Base-by-base conservation (phyloP, 129 eudicot species). In the Escallonia herrerae region DNA sequence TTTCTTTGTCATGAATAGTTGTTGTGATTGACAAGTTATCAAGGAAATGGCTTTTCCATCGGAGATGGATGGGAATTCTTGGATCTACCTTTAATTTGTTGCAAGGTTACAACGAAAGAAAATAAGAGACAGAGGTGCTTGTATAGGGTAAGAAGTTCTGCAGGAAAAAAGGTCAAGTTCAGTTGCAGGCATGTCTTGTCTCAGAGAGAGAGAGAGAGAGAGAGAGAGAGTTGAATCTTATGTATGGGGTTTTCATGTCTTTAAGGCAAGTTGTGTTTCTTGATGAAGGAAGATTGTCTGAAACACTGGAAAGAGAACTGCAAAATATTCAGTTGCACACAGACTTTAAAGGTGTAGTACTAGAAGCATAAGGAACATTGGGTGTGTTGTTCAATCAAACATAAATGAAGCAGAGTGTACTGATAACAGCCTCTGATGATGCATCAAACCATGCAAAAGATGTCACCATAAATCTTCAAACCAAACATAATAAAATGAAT, bases 311-410 rank as follows among this genome's bases (percentile, higher is more conserved):
- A 65, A 78, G 44, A 44, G 45, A 38, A 63, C 68, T 42, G 63
- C 56, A 62, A 71, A 43, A 56, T 62, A 43, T 63, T 67, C 64
- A 63, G 83, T 74, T 79, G 45, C 43, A 70, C 79, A 55, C 93
- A 74, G 64, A 81, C 61, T 85, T 80, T 88, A 71, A 81, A 56
- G 33, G 80, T 46, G 65, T 55, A 75, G 66, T 73, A 66, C 14
- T 33, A 77, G 70, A 71, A 78, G 90, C 87, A 89, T 56, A 74
- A 88, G 75, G 90, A 83, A 81, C 85, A 78, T 77, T 77, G 82
- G 12, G 41, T 72, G 89, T 74, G 78, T 83, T 77, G 88, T 86
- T 81, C 82, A 79, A 86, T 86, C 95, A 83, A 45, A 60, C 81
- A 78, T 83, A 46, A 83, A 80, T 74, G 58, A 65, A 80, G 43